phyloP scores from a whole-genome alignment of 2,329 filamentous ascomycete species.

The Talaromyces pinophilus region DNA sequence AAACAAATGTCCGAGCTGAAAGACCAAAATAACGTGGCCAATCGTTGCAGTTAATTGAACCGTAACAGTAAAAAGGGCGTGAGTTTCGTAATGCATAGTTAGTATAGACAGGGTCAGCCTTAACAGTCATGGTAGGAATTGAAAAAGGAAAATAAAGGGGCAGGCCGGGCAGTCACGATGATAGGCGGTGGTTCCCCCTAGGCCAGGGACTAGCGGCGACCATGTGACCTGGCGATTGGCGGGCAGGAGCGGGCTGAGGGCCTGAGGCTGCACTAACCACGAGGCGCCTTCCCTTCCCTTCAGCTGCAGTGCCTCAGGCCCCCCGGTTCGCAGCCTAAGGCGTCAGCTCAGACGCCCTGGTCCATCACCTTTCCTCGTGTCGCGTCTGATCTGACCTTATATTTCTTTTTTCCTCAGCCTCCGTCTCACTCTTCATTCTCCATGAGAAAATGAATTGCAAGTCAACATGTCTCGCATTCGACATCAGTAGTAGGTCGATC shows the following conservation, averaged over 20 bases:
- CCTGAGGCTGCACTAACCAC: conserved; percentile 7
- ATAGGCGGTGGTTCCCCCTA: not conserved
- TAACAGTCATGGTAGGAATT: not conserved
- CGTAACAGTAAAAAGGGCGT: not conserved
- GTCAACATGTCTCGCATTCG: not conserved
- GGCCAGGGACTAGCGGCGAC: not conserved
- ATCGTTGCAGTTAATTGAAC: not conserved
- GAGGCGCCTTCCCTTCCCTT: conserved; percentile 13
- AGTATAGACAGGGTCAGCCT: not conserved
- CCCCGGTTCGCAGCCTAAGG: not conserved
- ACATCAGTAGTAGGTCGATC: not conserved
- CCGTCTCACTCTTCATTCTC: not conserved
- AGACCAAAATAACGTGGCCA: not conserved
- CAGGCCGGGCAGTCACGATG: not conserved
- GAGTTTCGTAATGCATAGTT: not conserved
- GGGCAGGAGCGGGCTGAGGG: conserved; percentile 9
- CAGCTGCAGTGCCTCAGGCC: conserved; percentile 13
- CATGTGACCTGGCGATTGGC: conserved; percentile 22
- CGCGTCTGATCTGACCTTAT: not conserved
- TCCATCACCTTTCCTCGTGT: not conserved
- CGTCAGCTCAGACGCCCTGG: not conserved
- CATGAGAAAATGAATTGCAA: not conserved
- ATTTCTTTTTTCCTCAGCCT: not conserved
- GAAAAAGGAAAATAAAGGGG: not conserved
- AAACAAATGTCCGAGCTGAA: not conserved